These are phyloP conservation scores for Nakazawaea populi DNA, from an alignment of 805 yeast species.

Conservation along the genomic window DNA sequence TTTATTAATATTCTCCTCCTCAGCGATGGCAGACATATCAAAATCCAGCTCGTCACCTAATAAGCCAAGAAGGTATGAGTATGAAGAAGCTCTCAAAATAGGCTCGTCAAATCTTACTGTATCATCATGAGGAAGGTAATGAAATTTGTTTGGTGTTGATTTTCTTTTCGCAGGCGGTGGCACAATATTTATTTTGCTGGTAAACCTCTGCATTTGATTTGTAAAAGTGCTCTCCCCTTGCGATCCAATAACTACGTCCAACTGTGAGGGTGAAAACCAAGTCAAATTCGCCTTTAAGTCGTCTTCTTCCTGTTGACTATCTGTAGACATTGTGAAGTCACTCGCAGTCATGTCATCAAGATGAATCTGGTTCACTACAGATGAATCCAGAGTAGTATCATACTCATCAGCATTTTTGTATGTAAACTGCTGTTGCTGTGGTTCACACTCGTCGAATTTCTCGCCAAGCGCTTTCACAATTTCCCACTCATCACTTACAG, in stretches of 20 bases:
- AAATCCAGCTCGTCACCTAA: neutral
- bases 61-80: constrained; percentile 5
- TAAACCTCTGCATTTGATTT: neutral
- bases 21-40: neutral
- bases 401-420: constrained; percentile 4
- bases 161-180: neutral
- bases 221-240: neutral
- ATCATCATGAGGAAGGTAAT: constrained; percentile 5
- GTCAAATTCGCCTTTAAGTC: neutral
- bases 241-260: neutral
- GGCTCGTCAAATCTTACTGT: constrained; percentile 10
- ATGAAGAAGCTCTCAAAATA: constrained; percentile 4
- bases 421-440: constrained; percentile 4
- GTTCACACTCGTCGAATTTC: neutral
- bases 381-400: neutral
- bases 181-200: constrained; percentile 5
- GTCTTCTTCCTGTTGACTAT: constrained; percentile 2
- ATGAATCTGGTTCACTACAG: constrained; percentile 2
- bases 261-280: constrained; percentile 6
- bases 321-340: constrained; percentile 9
- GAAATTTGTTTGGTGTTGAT: neutral
- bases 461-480: neutral
- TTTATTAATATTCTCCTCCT: neutral
- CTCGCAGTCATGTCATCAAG: constrained; percentile 3
- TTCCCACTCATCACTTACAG: neutral